phyloP scores from a whole-genome alignment of 2,329 filamentous ascomycete species.

The Mycosphaerella arachidis region DNA sequence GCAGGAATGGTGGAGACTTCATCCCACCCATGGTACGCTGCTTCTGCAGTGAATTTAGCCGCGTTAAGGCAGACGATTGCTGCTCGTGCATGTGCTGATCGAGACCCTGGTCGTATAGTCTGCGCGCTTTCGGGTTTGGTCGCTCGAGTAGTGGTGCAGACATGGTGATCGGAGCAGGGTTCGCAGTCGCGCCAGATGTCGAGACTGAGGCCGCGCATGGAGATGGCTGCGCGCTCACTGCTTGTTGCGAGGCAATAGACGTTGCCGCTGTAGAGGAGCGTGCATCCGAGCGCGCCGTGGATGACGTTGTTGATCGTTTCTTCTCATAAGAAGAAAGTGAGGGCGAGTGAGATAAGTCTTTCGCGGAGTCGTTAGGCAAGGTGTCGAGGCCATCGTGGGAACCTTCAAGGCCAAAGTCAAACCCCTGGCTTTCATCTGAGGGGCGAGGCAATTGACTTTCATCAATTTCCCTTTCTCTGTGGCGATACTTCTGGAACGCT shows the following conservation, averaged over 20 bases:
- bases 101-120: conserved; percentile 78
- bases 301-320: conserved; percentile 78
- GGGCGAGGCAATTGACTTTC: conserved; percentile 27
- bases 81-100: conserved; percentile 77
- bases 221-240: conserved; percentile 34
- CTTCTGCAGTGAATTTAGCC: conserved; percentile 72
- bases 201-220: conserved; percentile 30
- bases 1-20: conserved; percentile 43
- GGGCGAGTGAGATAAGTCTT: conserved; percentile 46
- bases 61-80: conserved; percentile 69
- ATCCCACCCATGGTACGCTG: conserved; percentile 51
- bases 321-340: conserved; percentile 62
- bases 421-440: conserved; percentile 29
- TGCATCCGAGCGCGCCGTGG: conserved; percentile 65
- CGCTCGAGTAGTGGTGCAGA: conserved; percentile 49
- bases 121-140: conserved; percentile 63
- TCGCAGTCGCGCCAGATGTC: conserved; percentile 23
- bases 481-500: conserved; percentile 72
- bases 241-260: conserved; percentile 71
- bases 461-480: conserved; percentile 52
- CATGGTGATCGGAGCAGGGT: conserved; percentile 23
- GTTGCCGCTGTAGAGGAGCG: conserved; percentile 84
- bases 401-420: conserved; percentile 33
- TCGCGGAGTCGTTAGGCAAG: conserved; percentile 45
- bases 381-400: conserved; percentile 37